phyloP scores from a whole-genome alignment of 805 yeast genomes.

The Wickerhamiella brachini region DNA sequence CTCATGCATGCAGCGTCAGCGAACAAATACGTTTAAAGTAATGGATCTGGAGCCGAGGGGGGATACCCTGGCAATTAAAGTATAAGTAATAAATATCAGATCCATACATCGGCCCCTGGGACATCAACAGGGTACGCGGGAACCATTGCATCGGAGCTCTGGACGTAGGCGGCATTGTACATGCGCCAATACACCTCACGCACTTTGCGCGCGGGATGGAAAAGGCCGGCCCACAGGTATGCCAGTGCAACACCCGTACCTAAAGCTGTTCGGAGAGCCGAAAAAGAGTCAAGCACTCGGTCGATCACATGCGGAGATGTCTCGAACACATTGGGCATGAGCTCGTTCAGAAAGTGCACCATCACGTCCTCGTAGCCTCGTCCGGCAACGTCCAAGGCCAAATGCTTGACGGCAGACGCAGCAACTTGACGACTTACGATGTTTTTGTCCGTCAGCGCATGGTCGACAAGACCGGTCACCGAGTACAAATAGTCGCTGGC shows the following conservation, averaged over 20 bases:
- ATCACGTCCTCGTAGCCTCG: conserved; percentile 68
- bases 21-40: too few species aligned
- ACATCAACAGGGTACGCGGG: conserved; percentile 58
- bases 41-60: too few species aligned
- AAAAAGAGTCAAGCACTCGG: conserved; percentile 69
- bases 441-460: conserved; percentile 82
- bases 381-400: conserved; percentile 70
- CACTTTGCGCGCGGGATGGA: conserved; percentile 86
- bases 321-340: conserved; percentile 83
- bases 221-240: conserved; percentile 77
- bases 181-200: conserved; percentile 75
- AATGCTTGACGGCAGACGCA: conserved; percentile 68
- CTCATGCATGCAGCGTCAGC: neutral
- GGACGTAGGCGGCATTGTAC: conserved; percentile 64
- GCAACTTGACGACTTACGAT: conserved; percentile 93
- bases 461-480: conserved; percentile 64
- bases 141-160: conserved; percentile 58
- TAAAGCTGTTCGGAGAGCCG: conserved; percentile 51
- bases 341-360: conserved; percentile 62
- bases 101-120: conserved; percentile 33
- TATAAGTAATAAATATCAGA: conserved; percentile 11
- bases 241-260: conserved; percentile 67
- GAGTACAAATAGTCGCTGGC: conserved; percentile 74
- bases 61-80: conserved; percentile 15
- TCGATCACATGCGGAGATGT: conserved; percentile 90